These are phyloP conservation scores for Testicularia cyperi DNA, from an alignment of 1,284 basidiomycete genomes.

Conservation along the genomic window DNA sequence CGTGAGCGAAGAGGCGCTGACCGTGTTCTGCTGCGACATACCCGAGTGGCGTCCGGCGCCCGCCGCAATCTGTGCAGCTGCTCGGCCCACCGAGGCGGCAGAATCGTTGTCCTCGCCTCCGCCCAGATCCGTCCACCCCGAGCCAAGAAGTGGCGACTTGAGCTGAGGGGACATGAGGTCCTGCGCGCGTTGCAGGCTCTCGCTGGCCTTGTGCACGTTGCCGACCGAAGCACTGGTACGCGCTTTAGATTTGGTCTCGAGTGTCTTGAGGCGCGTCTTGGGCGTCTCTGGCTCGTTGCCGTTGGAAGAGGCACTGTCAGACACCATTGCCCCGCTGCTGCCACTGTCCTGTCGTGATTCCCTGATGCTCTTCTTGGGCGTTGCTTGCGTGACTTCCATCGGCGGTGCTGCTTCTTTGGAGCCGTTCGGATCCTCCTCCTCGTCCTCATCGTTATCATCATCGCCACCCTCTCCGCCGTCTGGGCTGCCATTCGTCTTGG, in stretches of 20 bases:
- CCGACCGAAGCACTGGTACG: not conserved
- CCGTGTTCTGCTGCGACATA: constrained; percentile 13
- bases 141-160: constrained; percentile 22
- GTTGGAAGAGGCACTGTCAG: constrained; percentile 23
- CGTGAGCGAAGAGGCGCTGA: constrained; percentile 37
- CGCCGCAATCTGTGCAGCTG: constrained; percentile 34
- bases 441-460: constrained; percentile 41
- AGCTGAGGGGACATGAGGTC: constrained; percentile 35
- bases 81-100: constrained; percentile 23
- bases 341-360: constrained; percentile 4
- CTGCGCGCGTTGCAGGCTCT: constrained; percentile 35
- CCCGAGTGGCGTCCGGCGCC: constrained; percentile 14
- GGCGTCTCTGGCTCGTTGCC: constrained; percentile 25
- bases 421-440: not conserved
- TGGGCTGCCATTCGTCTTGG: constrained; percentile 66
- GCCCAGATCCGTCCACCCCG: constrained; percentile 15
- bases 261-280: not conserved
- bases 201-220: constrained; percentile 13
- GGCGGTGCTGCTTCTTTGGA: not conserved
- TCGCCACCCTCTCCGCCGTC: constrained; percentile 61
- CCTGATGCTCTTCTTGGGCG: not conserved
- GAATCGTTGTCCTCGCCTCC: constrained; percentile 28
- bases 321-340: not conserved
- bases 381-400: not conserved
- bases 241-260: constrained; percentile 1